Evolutionary conservation across 805 yeast species (phyloP), one percentile per base, ranked within the genome.

Genomic region (Candida broadrunensis): DNA sequence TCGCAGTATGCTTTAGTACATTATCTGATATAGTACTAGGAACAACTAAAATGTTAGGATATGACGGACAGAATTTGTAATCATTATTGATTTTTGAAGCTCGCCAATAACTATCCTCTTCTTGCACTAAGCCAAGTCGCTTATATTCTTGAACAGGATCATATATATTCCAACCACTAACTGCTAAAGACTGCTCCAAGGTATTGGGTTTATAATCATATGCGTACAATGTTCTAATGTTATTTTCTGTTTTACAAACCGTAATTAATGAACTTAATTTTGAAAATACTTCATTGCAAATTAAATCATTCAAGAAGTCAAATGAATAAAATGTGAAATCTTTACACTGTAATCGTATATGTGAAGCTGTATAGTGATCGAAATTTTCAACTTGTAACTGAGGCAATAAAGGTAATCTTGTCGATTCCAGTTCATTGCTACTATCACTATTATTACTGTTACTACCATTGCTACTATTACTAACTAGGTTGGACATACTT

Each of bases 251-350:
- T 62, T 33, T 78, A 51, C 50, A 82, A 52, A 50, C 82, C 70
- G 91, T 83, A n/a, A 63, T 54, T 35, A 87, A 67, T 36, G 75
- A 76, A 66, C 83, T 74, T 37, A 93, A 70, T 41, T 86, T 80
- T 29, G 83, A 85, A 56, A 74, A 88, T 1, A 83, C 95, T 40
- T 84, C 91, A 23, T 68, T 66, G 42, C 95, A 85, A 24, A 77
- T 72, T 7, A 58, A 48, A 30, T 80, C 82, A 49, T 74, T 72
- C 17, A 58, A 58, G 56, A 93, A 87, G 54, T 87, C 93, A 49
- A 91, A 74, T 8, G 95, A 80, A 38, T 89, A 69, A 53, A 77
- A 85, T 15, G 90, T 83, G 61, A 87, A 91, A 60, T 91, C 98
- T 47, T 88, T 80, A 55, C 97, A 87, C 30, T 81, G 76, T 9